phyloP scores from a whole-genome alignment of 148 eudicot genomes.

The Polygonum aviculare region DNA sequence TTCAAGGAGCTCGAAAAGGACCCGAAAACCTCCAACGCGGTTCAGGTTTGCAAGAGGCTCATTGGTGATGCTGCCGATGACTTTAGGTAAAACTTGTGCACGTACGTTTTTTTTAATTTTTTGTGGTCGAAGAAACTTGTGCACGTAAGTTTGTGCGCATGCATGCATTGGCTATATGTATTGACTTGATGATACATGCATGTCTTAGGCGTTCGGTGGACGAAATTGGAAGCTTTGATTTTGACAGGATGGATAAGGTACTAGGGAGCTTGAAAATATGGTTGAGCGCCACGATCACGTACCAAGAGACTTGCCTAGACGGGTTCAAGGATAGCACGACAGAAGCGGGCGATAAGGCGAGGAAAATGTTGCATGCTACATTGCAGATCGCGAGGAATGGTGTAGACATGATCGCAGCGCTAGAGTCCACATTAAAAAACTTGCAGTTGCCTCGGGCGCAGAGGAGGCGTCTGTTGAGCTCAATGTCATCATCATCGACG shows the following conservation, averaged over 20 bases:
- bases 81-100: constrained; percentile 8
- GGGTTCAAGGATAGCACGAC: not conserved
- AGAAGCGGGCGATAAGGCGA: not conserved
- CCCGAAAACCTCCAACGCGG: constrained; percentile 36
- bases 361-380: not conserved
- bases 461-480: not conserved
- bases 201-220: constrained; percentile 6
- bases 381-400: constrained; percentile 8
- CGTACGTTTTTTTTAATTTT: too few species aligned
- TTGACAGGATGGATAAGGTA: not conserved
- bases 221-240: not conserved
- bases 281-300: constrained; percentile 7
- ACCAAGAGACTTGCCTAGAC: constrained; percentile 12
- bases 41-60: constrained; percentile 1
- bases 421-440: not conserved
- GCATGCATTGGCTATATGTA: not conserved
- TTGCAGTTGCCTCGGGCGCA: too few species aligned
- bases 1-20: constrained; percentile 31
- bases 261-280: not conserved
- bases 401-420: not conserved
- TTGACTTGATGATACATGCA: not conserved
- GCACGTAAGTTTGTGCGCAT: not conserved
- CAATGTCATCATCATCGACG: not conserved
- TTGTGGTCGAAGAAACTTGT: too few species aligned
- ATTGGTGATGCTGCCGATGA: not conserved